Conservation (phyloP, 345 rosid species). For the Citrus inodora region DNA sequence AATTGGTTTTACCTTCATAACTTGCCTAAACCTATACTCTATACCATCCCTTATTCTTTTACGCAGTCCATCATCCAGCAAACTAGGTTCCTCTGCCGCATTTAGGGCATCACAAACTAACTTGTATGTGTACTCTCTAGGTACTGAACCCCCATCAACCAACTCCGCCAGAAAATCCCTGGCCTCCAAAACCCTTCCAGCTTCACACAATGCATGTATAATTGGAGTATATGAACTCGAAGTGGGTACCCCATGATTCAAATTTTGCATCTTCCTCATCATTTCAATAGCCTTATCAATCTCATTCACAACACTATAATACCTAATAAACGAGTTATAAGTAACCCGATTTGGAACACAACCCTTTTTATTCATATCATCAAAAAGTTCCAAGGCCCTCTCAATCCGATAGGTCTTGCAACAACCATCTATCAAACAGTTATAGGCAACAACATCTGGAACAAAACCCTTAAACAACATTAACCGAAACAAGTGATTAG, state of each 20-base stretch:
- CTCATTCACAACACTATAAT: conserved; percentile 71
- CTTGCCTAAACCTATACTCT: conserved; percentile 44
- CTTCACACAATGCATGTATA: conserved; percentile 80
- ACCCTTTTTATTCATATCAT: conserved; percentile 69
- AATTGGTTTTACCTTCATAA: conserved; percentile 60
- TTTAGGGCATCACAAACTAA: conserved; percentile 54
- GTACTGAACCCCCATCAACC: conserved; percentile 66
- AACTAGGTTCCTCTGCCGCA: conserved; percentile 28
- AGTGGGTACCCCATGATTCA: conserved; percentile 65
- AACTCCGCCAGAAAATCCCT: conserved; percentile 60
- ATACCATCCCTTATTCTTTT: conserved; percentile 48
- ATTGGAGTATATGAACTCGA: conserved; percentile 69
- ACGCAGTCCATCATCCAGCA: conserved; percentile 40
- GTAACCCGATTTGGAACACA: conserved; percentile 71
- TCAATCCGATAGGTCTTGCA: conserved; percentile 67
- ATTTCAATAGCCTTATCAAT: conserved; percentile 67
- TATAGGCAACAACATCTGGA: conserved; percentile 81
- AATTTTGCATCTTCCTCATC: conserved; percentile 66
- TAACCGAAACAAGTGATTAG: conserved; percentile 75
- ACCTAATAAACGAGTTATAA: conserved; percentile 77
- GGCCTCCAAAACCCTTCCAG: conserved; percentile 56
- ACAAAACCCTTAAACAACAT: conserved; percentile 78
- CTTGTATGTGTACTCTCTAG: conserved; percentile 77
- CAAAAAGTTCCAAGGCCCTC: conserved; percentile 73
- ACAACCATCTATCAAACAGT: conserved; percentile 87